A percentile compares a stretch with the other conserved stretches of the same genome.
These are phyloP conservation scores for Byssothecium circinans DNA, from an alignment of 2,329 filamentous ascomycete species.

Conservation along the genomic window DNA sequence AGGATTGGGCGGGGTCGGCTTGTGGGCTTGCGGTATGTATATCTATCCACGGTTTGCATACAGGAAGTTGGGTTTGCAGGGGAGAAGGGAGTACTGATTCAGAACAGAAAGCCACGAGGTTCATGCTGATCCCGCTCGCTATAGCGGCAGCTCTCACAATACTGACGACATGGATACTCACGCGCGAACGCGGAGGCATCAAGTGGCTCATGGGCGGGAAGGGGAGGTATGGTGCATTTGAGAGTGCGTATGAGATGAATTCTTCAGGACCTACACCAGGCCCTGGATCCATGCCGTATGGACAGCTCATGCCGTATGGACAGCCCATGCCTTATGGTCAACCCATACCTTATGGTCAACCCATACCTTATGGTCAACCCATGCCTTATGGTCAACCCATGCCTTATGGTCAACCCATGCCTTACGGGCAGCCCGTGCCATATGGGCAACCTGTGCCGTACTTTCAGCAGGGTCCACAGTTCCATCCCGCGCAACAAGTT, in stretches of 20 bases:
- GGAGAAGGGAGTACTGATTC: too few relatives aligned
- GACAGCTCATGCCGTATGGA: neutral
- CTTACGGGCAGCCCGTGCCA: neutral
- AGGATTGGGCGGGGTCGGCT: conserved; percentile 26
- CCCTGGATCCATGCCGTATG: neutral
- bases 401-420: neutral
- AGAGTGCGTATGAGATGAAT: conserved; percentile 27
- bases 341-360: too few relatives aligned
- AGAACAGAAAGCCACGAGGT: conserved; percentile 31
- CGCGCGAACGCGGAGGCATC: conserved; percentile 26
- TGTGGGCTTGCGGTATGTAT: conserved; percentile 28
- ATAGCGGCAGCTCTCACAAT: conserved; percentile 22
- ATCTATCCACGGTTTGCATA: too few relatives aligned
- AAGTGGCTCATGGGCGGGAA: conserved; percentile 33
- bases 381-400: neutral
- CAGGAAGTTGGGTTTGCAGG: too few relatives aligned
- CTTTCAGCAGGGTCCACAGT: too few relatives aligned
- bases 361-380: neutral
- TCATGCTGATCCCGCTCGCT: conserved; percentile 26
- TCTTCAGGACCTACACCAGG: neutral
- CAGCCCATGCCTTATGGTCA: neutral
- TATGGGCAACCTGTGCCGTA: neutral
- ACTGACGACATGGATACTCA: conserved; percentile 21
- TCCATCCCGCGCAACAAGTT: neutral
- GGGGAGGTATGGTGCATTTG: conserved; percentile 32